Evolutionary conservation across 495 filamentous ascomycete species (phyloP).

Genomic region (Penicillium flavigenum): DNA sequence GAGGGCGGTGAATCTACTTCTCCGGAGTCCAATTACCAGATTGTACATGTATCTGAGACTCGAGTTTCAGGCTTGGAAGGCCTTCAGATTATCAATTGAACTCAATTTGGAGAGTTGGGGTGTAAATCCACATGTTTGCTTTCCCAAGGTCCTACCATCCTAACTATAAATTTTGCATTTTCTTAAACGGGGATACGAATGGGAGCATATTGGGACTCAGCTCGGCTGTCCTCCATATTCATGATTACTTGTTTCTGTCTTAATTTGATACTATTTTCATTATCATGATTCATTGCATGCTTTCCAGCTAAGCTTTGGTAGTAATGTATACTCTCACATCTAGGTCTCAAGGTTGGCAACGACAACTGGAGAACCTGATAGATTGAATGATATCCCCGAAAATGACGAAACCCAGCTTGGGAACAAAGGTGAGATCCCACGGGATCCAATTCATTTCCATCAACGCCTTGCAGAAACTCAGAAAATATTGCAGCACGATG

Average conservation of each 20-base stretch:
- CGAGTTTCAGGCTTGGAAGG: not conserved
- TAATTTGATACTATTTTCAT: not conserved
- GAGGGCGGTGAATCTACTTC: conserved; percentile 11
- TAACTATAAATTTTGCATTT: not conserved
- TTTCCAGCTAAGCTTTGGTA: not conserved
- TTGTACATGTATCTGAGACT: not conserved
- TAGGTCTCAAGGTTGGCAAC: not conserved
- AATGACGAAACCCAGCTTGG: not conserved
- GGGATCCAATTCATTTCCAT: conserved; percentile 10
- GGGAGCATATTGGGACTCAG: not conserved
- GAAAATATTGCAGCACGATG: not conserved
- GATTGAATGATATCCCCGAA: not conserved
- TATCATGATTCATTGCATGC: conserved; percentile 11
- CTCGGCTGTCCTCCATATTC: not conserved
- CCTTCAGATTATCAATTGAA: not conserved
- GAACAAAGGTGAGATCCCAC: conserved; percentile 6
- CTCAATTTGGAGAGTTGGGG: not conserved
- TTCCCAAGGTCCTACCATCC: not conserved
- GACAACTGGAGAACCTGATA: not conserved
- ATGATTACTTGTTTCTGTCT: not conserved
- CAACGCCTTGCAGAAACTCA: conserved; percentile 18
- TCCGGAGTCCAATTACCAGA: conserved; percentile 4
- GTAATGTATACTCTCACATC: conserved; percentile 1
- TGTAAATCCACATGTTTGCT: not conserved
- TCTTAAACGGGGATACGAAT: not conserved